Evolutionary conservation across 202 grass and related monocot species (phyloP).

Genomic region (Zoysia matrella): DNA sequence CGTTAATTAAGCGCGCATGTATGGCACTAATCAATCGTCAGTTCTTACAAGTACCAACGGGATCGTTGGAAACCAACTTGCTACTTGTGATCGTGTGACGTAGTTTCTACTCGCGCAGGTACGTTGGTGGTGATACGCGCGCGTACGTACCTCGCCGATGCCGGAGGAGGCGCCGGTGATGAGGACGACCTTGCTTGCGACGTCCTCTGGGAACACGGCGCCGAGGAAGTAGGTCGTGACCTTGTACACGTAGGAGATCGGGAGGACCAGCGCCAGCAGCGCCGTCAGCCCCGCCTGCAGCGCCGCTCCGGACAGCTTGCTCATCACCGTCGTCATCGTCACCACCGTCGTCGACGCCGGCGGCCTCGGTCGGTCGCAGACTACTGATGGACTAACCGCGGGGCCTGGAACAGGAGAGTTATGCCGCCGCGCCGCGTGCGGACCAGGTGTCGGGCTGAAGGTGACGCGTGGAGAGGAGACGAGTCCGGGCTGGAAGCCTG

Average conservation of each 20-base stretch:
- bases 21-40: background rate
- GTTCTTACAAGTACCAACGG: too few species aligned
- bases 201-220: conserved; percentile 46
- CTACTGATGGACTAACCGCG: too few species aligned
- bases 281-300: conserved; percentile 25
- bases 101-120: too few species aligned
- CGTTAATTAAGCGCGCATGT: background rate
- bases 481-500: background rate
- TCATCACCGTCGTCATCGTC: conserved; percentile 12
- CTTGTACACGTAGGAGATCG: conserved; percentile 53
- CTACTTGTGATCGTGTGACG: too few species aligned
- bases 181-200: conserved; percentile 54
- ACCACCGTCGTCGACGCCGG: background rate
- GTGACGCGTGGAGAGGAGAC: background rate
- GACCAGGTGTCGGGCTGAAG: background rate
- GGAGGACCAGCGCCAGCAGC: conserved; percentile 33
- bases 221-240: conserved; percentile 43
- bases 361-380: too few species aligned
- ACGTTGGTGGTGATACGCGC: too few species aligned
- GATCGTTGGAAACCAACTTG: too few species aligned
- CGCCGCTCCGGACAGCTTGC: conserved; percentile 25
- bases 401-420: background rate
- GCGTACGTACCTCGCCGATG: conserved; percentile 58
- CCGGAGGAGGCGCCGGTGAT: conserved; percentile 71
- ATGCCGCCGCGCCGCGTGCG: background rate